Evolutionary conservation across 2,329 filamentous ascomycete genomes (phyloP).

Genomic region (Hymenotorrendiella dingleyae): DNA sequence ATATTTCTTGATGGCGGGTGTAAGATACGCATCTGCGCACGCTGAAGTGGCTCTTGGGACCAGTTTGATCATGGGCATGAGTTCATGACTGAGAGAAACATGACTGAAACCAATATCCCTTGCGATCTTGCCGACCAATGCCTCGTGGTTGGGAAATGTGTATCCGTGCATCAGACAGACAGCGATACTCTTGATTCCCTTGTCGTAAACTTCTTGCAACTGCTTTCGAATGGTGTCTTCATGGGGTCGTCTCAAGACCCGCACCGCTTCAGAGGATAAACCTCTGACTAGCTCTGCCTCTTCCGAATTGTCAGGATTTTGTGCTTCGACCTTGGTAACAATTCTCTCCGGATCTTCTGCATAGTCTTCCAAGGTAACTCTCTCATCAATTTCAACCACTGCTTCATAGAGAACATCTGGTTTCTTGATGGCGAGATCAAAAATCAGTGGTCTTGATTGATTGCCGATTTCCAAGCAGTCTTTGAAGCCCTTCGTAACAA

Average conservation of each 20-base stretch:
- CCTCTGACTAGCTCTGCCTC: conserved; percentile 13
- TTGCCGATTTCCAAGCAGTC: conserved; percentile 70
- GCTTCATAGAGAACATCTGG: conserved; percentile 61
- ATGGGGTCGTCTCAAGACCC: conserved; percentile 40
- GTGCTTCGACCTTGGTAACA: conserved; percentile 4
- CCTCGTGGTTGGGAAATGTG: conserved; percentile 61
- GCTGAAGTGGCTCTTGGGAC: conserved; percentile 61
- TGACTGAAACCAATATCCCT: conserved; percentile 60
- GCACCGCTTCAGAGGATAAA: conserved; percentile 17
- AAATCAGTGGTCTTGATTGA: conserved; percentile 65
- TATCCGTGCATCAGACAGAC: conserved; percentile 67
- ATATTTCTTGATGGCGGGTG: conserved; percentile 62
- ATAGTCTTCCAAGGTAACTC: conserved; percentile 67
- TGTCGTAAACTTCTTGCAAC: conserved; percentile 51
- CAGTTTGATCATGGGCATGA: conserved; percentile 68
- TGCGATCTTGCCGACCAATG: conserved; percentile 53
- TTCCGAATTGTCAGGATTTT: conserved; percentile 34
- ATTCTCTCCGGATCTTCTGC: conserved; percentile 51
- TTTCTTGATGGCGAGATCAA: conserved; percentile 62
- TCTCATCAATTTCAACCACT: conserved; percentile 65
- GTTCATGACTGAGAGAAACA: conserved; percentile 57
- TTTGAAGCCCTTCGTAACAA: conserved; percentile 67
- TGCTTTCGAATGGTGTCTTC: conserved; percentile 33
- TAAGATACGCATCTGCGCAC: conserved; percentile 64
- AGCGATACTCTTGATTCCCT: conserved; percentile 56